Evolutionary conservation across 352 stramenopile genomes (phyloP).

Genomic region (Phytophthora nicotianae): DNA sequence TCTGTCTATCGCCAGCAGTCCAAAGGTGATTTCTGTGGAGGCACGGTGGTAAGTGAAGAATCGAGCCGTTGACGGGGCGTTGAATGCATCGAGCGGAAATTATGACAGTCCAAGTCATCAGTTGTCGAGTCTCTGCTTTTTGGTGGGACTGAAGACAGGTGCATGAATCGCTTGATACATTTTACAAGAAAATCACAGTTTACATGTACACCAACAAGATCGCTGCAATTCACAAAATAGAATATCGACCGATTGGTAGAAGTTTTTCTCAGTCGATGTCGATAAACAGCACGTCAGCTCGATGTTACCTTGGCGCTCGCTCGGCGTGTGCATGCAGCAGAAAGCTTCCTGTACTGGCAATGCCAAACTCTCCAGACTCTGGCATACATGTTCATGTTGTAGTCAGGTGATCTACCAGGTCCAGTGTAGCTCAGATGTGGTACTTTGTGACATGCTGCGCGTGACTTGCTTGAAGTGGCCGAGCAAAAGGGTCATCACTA

Average conservation of each 20-base stretch:
- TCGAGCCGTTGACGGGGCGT: slow-evolving; percentile 5
- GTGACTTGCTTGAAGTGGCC: slow-evolving; percentile 20
- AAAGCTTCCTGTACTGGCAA: no score
- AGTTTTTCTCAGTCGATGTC: not conserved
- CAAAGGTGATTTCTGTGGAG: not conserved
- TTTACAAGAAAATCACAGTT: slow-evolving; percentile 4
- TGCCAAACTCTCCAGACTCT: no score
- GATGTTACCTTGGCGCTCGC: no score
- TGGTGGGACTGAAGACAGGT: no score
- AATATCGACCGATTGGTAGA: no score
- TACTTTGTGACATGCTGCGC: slow-evolving; percentile 17
- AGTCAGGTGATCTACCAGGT: not conserved
- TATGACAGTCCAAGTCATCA: slow-evolving; percentile 4
- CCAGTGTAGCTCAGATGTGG: slow-evolving; percentile 10
- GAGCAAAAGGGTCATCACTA: not conserved
- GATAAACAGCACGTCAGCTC: no score
- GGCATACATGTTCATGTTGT: slow-evolving; percentile 11
- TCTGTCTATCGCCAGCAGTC: no score
- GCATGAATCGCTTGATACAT: slow-evolving; percentile 5
- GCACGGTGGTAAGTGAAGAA: no score
- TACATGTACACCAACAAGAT: no score
- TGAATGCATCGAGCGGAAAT: slow-evolving; percentile 1
- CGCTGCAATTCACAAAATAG: no score
- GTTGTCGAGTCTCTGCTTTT: slow-evolving; percentile 6
- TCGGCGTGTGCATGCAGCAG: no score